Evolutionary conservation across 805 yeast genomes (phyloP), one percentile per base, ranked within the genome.

Genomic region (Cyberlindnera galapagoensis): DNA sequence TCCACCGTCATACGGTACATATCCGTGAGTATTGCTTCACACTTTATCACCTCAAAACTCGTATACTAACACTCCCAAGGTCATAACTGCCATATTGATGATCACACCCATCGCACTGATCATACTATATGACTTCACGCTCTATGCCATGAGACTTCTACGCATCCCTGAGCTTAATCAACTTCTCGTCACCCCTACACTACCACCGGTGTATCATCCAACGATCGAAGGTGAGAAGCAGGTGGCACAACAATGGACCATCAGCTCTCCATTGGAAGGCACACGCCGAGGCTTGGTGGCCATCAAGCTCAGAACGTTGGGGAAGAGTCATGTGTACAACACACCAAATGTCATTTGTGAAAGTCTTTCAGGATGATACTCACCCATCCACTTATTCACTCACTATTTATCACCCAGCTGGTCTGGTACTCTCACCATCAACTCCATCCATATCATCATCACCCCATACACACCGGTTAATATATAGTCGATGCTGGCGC

Each of bases 321-420:
- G 36, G 5, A 37, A 40, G 34, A 25, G 26, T 9, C 39, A 34
- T 24, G 4, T 36, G 10, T 40, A 36, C 19, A 31, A 28, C 26
- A n/a, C n/a, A n/a, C 37, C 38, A 20, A 43, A 44, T 23, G 47
- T 43, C 12, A 38, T 42, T 4, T 46, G 40, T 22, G 49, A 44
- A 26, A 26, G 41, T 17, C 21, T 29, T 3, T 6, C 33, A 18
- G n/a, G n/a, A n/a, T n/a, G n/a, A n/a, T n/a, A n/a, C n/a, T n/a
- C n/a, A n/a, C n/a, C n/a, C n/a, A n/a, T n/a, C n/a, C n/a, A n/a
- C n/a, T n/a, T n/a, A n/a, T n/a, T n/a, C n/a, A n/a, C n/a, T n/a
- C n/a, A n/a, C n/a, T n/a, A n/a, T n/a, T n/a, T n/a, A n/a, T n/a
- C n/a, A n/a, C n/a, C n/a, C n/a, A n/a, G n/a, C n/a, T n/a, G n/a